Conservation (phyloP, 2,329 filamentous ascomycete species). For the Arthrobotrys sinensis region DNA sequence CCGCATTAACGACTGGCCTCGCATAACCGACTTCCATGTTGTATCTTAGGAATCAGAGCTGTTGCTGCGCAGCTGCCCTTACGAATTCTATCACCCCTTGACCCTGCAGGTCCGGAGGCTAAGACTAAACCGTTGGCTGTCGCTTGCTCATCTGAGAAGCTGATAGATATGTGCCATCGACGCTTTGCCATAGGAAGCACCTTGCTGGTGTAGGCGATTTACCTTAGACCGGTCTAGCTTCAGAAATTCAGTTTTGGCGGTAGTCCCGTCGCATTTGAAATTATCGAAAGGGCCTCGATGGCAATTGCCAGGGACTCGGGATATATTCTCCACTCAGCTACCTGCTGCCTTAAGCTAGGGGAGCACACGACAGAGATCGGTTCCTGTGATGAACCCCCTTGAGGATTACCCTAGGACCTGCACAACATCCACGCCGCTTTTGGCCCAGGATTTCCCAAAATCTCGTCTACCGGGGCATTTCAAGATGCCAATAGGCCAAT, state of each 20-base stretch:
- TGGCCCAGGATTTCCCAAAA: constrained; percentile 46
- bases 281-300: constrained; percentile 14
- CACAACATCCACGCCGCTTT: constrained; percentile 32
- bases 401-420: constrained; percentile 32
- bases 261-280: constrained; percentile 43
- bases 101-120: constrained; percentile 45
- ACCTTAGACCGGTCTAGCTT: constrained; percentile 42
- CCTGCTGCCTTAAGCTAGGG: constrained; percentile 56
- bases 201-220: constrained; percentile 33
- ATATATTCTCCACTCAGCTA: constrained; percentile 3
- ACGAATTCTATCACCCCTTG: constrained; percentile 34
- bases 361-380: constrained; percentile 52
- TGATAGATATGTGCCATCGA: constrained; percentile 45
- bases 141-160: constrained; percentile 59
- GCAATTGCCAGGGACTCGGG: constrained; percentile 11
- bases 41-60: constrained; percentile 25
- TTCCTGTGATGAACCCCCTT: constrained; percentile 35
- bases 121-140: constrained; percentile 44
- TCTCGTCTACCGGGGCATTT: constrained; percentile 44
- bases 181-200: constrained; percentile 47
- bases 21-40: constrained; percentile 45
- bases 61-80: constrained; percentile 25
- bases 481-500: constrained; percentile 24
- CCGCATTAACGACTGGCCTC: constrained; percentile 51
- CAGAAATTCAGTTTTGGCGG: constrained; percentile 34